These are phyloP conservation scores for Pontederia crassipes DNA, from an alignment of 176 grass and related monocot species.

Conservation along the genomic window DNA sequence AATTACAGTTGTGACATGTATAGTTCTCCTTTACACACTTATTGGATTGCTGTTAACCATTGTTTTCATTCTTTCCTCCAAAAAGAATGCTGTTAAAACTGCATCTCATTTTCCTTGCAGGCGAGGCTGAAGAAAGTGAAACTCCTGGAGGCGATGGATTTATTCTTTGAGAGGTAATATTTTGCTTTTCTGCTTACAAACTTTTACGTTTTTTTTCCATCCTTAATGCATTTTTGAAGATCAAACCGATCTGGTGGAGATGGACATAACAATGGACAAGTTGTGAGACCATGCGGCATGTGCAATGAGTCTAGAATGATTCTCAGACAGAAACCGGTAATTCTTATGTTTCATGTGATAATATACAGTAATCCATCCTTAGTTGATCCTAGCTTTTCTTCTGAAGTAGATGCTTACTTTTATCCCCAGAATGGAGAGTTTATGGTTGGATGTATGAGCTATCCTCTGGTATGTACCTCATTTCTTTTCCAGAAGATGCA, in stretches of 20 bases:
- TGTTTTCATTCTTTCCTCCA: background rate
- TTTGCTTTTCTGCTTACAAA: slow-evolving; percentile 7
- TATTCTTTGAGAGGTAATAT: slow-evolving; percentile 82
- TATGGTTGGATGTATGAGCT: slow-evolving; percentile 74
- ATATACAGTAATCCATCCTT: background rate
- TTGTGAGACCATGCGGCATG: slow-evolving; percentile 58
- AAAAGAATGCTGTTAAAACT: slow-evolving; percentile 6
- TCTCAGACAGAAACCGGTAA: slow-evolving; percentile 50
- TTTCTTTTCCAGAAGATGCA: too few species aligned
- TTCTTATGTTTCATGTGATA: slow-evolving; percentile 18
- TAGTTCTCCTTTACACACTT: too few species aligned
- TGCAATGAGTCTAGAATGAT: slow-evolving; percentile 80
- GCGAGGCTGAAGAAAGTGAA: slow-evolving; percentile 72
- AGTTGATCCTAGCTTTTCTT: slow-evolving; percentile 1
- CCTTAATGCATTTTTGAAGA: slow-evolving; percentile 40
- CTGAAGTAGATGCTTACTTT: background rate
- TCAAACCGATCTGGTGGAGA: slow-evolving; percentile 53
- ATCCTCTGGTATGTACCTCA: slow-evolving; percentile 47
- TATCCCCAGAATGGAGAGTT: slow-evolving; percentile 49
- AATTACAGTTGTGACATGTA: too few species aligned
- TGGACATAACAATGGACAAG: slow-evolving; percentile 36
- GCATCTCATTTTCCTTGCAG: slow-evolving; percentile 15
- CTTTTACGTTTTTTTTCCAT: slow-evolving; percentile 14
- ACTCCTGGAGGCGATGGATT: slow-evolving; percentile 81
- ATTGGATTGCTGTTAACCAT: background rate